These are phyloP conservation scores for Carex sylvatica DNA, from an alignment of 202 grass and related monocot species.

Conservation along the genomic window DNA sequence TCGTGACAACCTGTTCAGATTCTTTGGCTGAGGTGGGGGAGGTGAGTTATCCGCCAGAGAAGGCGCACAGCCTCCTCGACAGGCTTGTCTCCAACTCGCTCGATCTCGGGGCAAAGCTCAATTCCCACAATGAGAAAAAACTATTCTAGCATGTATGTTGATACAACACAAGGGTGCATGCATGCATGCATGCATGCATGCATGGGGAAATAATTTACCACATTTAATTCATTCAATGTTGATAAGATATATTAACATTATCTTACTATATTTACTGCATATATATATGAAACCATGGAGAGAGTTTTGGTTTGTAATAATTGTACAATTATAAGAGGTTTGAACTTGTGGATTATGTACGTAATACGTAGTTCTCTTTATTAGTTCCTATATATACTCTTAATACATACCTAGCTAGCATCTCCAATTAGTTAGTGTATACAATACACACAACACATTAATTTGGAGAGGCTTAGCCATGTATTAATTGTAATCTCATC, in stretches of 20 bases:
- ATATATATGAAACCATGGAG: neutral
- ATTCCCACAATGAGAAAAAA: slow-evolving; percentile 18
- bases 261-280: neutral
- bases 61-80: slow-evolving; percentile 34
- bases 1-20: slow-evolving; percentile 51
- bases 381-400: slow-evolving; percentile 5
- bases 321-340: slow-evolving; percentile 1
- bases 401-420: neutral
- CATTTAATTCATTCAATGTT: neutral
- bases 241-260: neutral
- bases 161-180: neutral
- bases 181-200: neutral
- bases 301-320: slow-evolving; percentile 16
- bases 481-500: neutral
- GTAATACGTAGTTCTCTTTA: neutral
- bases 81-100: slow-evolving; percentile 63
- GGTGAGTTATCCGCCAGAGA: slow-evolving; percentile 30
- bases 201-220: neutral
- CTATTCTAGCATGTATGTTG: neutral
- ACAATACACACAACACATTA: no score
- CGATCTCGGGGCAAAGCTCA: slow-evolving; percentile 52
- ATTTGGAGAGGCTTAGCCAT: neutral
- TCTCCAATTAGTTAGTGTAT: neutral
- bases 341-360: slow-evolving; percentile 2
- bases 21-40: slow-evolving; percentile 50